Evolutionary conservation across 495 filamentous ascomycete species (phyloP), one percentile per base, ranked within the genome.

Genomic region (Parathielavia hyrcaniae): DNA sequence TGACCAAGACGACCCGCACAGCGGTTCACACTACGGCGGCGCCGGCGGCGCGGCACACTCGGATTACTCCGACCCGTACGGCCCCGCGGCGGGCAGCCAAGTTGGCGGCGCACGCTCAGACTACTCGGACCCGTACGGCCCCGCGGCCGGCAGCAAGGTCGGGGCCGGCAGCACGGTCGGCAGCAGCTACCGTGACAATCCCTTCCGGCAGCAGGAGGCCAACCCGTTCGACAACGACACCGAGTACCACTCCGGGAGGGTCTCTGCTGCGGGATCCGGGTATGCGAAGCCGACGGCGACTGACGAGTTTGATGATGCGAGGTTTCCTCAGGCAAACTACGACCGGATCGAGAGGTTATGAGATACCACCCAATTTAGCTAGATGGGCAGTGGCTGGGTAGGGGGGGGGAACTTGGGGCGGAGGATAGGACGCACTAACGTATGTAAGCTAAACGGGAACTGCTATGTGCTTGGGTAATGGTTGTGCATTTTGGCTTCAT

Each of bases 281-380:
- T 77, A 75, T 49, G 69, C 67, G 9, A 64, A 69, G 13, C 74
- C 75, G 9, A 61, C 66, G 1, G 67, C 69, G 4, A 47, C 60
- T 10, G 75, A 75, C 17, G 68, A 67, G 34, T 72, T 70, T 50
- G 71, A 76, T 1, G 74, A 74, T 40, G 69, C 69, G 22, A 62
- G 68, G 23, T 79, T 78, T 57, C 75, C 76, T 3, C 62, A 54
- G 13, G 76, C 66, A 19, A 67, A 75, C 48, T 79, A 79, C 59
- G 75, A 77, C 51, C 68, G 75, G 46, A 73, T 73, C 20, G 53
- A 50, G 41, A 56, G 64, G 52, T 61, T 55, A 41, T 47, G 22
- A 55, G 10, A 34, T 20, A 10, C 14, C 8, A n/a, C n/a, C 6
- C 17, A 17, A 23, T 14, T 5, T 23, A 56, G 38, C 20, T 17